phyloP scores from a whole-genome alignment of 2,329 filamentous ascomycete species.

The Calonectria pseudoreteaudii region DNA sequence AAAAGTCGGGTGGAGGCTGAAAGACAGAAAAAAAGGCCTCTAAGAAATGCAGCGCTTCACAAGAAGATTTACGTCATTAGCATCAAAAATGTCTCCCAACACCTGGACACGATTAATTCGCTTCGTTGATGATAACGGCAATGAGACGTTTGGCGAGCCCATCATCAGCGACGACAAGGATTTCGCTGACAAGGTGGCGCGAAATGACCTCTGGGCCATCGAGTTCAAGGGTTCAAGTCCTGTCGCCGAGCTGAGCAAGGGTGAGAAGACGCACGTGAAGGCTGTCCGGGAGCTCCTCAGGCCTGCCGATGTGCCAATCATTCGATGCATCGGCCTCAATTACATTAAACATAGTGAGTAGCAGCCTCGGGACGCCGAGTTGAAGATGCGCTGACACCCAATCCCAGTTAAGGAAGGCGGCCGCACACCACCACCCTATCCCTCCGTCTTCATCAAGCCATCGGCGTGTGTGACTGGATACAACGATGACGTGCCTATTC shows the following conservation, averaged over 20 bases:
- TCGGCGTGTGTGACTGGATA: conserved; percentile 52
- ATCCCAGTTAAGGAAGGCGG: conserved; percentile 63
- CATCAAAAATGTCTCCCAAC: conserved; percentile 36
- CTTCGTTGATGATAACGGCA: conserved; percentile 49
- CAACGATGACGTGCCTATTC: conserved; percentile 55
- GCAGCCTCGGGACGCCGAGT: fast-evolving
- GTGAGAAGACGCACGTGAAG: conserved; percentile 47
- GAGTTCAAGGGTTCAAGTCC: conserved; percentile 46
- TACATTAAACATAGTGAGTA: conserved; percentile 51
- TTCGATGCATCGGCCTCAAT: conserved; percentile 52
- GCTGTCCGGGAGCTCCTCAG: conserved; percentile 45
- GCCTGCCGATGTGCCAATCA: conserved; percentile 49
- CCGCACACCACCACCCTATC: conserved; percentile 61
- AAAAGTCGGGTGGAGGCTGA: background rate
- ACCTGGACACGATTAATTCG: conserved; percentile 49
- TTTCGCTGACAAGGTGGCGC: conserved; percentile 37
- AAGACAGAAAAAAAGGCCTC: background rate
- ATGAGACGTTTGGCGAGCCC: conserved; percentile 50
- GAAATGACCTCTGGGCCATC: conserved; percentile 45
- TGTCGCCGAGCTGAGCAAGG: conserved; percentile 37
- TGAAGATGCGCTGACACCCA: background rate
- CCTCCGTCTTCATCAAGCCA: conserved; percentile 65
- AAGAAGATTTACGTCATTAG: conserved; percentile 16
- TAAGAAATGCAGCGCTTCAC: conserved; percentile 18
- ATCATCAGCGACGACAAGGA: conserved; percentile 42